Evolutionary conservation across 805 yeast species (phyloP), one percentile per base, ranked within the genome.

Genomic region (Metschnikowia hibisci): DNA sequence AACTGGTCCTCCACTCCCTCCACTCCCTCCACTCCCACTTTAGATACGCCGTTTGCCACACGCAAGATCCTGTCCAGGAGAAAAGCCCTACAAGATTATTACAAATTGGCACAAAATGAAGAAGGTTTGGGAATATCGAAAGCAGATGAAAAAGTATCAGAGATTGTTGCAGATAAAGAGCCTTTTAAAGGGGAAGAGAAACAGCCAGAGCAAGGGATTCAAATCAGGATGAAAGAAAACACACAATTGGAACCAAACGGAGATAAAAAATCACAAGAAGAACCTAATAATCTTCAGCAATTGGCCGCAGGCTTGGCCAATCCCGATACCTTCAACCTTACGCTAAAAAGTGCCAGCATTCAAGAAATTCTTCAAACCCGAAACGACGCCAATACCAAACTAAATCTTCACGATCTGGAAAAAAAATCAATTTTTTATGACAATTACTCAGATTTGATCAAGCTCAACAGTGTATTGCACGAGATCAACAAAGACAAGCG

Each of bases 381-480:
- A 10, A 53, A 53, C 34, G 32, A 40, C 20, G 46, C 51, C 7
- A 69, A 73, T 18, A 67, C 67, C 25, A 67, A 69, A 40, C 63
- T 80, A 43, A 77, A 76, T 45, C 59, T 76, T 12, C 78, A 75
- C 40, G 81, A 78, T 46, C 74, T 78, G 53, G 80, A 77, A 35
- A 81, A 82, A 49, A 84, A 84, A 53, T 77, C 84, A 23, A 82
- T 84, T 32, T 81, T 84, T 9, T 84, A 84, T 60, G 86, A 84
- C 60, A 84, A 84, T 55, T 84, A 84, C 67, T 82, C 80, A 58
- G 90, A 84, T 47, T 64, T 84, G 50, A 82, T 84, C 55, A 81
- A 81, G 53, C 74, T 84, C 45, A 82, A 80, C 52, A 77, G 80
- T 36, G 74, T 82, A 3, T 61, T 84, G 42, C 52, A 20, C 20